Evolutionary conservation across 345 rosid species (phyloP), one percentile per base, ranked within the genome.

Genomic region (Sapria himalayana): DNA sequence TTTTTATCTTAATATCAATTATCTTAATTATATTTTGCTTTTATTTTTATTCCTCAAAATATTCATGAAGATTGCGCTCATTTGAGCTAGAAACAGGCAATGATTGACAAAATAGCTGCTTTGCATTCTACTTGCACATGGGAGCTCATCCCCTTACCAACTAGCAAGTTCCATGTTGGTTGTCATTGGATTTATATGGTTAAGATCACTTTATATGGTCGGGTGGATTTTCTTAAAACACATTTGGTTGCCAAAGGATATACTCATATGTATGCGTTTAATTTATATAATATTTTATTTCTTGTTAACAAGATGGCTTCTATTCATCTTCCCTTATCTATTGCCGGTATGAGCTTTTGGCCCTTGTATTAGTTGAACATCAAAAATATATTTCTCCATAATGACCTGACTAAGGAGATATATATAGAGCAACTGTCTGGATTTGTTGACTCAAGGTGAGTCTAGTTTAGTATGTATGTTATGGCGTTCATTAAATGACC

Each of bases 151-250:
- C n/a, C n/a, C n/a, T n/a, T n/a, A n/a, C n/a, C n/a, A n/a, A n/a
- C n/a, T n/a, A n/a, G n/a, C n/a, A n/a, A n/a, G n/a, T n/a, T n/a
- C n/a, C n/a, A n/a, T n/a, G n/a, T n/a, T n/a, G n/a, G n/a, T n/a
- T n/a, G n/a, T n/a, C n/a, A n/a, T n/a, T n/a, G n/a, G 1, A 1
- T 35, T 0, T 15, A 3, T 15, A 2, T 0, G 0, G 1, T 35
- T 10, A 35, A 35, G 18, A 12, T 15, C 6, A 9, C 9, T 15
- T 4, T 0, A 4, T 2, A 35, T 15, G 39, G 20, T 20, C 18
- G 0, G 8, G 6, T 1, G 7, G 20, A 13, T 1, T 5, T 0
- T 1, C 14, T 35, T 4, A 15, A 35, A 14, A 10, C 19, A 2
- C 20, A 1, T 35, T 2, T 35, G 1, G 3, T 4, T 3, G 9